Conservation (phyloP, 164 flowering plant species). For the Magnolia officinalis region DNA sequence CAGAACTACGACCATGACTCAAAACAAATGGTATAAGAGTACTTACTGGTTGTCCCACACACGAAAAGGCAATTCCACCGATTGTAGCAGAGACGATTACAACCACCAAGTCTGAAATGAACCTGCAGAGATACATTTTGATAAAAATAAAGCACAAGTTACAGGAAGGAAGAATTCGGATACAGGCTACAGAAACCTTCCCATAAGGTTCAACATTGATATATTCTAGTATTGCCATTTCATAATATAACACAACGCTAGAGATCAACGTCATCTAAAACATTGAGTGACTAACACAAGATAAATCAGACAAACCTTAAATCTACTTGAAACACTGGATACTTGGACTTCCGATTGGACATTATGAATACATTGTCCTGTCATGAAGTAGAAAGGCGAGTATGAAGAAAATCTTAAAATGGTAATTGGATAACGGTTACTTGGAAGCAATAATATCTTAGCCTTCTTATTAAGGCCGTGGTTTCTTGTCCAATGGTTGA, state of each 20-base stretch:
- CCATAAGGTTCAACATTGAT: neutral
- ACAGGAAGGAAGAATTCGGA: constrained; percentile 1
- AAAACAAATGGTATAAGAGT: neutral
- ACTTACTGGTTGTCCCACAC: constrained; percentile 95
- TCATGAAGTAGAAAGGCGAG: constrained; percentile 16
- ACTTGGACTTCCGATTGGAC: constrained; percentile 94
- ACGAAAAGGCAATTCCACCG: constrained; percentile 89
- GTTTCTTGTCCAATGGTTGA: neutral
- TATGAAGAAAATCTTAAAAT: constrained; percentile 5
- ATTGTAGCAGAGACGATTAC: constrained; percentile 93
- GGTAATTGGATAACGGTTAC: neutral
- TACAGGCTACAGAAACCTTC: neutral
- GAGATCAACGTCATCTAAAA: neutral
- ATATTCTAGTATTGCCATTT: neutral
- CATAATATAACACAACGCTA: neutral
- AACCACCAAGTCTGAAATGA: constrained; percentile 92
- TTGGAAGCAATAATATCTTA: neutral
- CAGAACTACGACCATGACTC: neutral
- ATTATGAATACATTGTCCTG: constrained; percentile 95
- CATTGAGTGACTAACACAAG: neutral
- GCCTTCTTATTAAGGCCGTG: neutral
- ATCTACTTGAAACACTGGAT: constrained; percentile 96
- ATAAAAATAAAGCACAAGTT: constrained; percentile 5
- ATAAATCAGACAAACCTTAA: constrained; percentile 49
- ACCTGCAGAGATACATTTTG: constrained; percentile 40